These are phyloP conservation scores for Pythium guiyangense DNA, from an alignment of 352 stramenopile genomes.

Conservation along the genomic window DNA sequence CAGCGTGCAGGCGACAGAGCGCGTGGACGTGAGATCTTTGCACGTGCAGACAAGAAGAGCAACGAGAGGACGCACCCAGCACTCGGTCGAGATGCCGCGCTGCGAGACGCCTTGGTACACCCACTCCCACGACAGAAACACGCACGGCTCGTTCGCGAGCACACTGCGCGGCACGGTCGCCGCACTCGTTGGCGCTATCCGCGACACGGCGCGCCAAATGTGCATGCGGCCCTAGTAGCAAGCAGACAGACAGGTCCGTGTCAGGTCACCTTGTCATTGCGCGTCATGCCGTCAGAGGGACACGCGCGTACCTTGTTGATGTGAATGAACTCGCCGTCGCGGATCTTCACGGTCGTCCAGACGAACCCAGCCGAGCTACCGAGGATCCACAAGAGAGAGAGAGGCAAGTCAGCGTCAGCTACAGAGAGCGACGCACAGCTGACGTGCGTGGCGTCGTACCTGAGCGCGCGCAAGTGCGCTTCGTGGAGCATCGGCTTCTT, in stretches of 20 bases:
- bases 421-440: background rate
- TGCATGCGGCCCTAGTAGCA: slow-evolving; percentile 61
- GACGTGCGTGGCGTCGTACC: slow-evolving; percentile 17
- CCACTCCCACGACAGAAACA: slow-evolving; percentile 85
- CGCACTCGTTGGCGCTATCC: slow-evolving; percentile 17
- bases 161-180: slow-evolving; percentile 7
- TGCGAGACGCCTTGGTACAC: slow-evolving; percentile 82
- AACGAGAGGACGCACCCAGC: slow-evolving; percentile 39
- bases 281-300: background rate
- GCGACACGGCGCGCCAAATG: slow-evolving; percentile 78
- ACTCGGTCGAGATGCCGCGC: slow-evolving; percentile 74
- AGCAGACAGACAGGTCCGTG: slow-evolving; percentile 1
- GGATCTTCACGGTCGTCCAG: slow-evolving; percentile 71
- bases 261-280: background rate
- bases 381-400: background rate
- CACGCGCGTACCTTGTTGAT: slow-evolving; percentile 59
- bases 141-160: slow-evolving; percentile 34
- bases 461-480: slow-evolving; percentile 57
- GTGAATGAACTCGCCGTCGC: slow-evolving; percentile 78
- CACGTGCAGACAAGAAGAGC: no score
- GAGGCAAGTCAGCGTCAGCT: background rate
- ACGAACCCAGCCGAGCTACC: slow-evolving; percentile 56
- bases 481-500: slow-evolving; percentile 76
- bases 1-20: no score
- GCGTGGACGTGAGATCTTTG: no score